Evolutionary conservation across 495 filamentous ascomycete genomes (phyloP), one percentile per base, ranked within the genome.

Genomic region (Corynascus novoguineensis): DNA sequence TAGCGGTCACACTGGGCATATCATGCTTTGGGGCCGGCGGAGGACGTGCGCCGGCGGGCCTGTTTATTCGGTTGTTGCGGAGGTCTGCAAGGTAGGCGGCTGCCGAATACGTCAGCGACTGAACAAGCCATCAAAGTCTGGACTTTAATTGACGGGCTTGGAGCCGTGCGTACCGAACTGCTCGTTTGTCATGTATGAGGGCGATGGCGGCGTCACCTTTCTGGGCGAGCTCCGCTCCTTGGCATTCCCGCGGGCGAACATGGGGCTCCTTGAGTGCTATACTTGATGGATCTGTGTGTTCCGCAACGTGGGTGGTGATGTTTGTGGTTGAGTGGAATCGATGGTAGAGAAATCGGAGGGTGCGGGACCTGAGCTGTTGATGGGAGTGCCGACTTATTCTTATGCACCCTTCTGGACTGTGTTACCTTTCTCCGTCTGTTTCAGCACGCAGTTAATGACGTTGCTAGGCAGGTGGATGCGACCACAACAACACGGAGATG

Each of bases 21-120:
- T 74, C 67, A 15, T 64, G 71, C 21, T 57, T 60, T 15, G 69
- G 60, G 35, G 73, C 69, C 5, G 89, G 90, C 42, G 81, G 76
- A n/a, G 91, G 92, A 58, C 91, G 78, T 54, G 90, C 88, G 48
- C 91, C 90, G 50, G 79, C 82, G 24, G 91, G 88, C 54, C 92
- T 81, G 40, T 82, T 79, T 55, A 90, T 79, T 46, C 86, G 85
- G 70, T 87, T 95, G 55, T 81, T 83, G 57, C 92, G 86, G 28
- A 97, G 82, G 57, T 87, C 85, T 60, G 85, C 81, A 32, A 97
- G 77, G 65, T 95, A 96, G 29, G 79, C 77, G 60, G 87, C 90
- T 86, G 70, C 32, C 58, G 64, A 44, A 67, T 12, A 41, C 41
- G 63, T 75, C 67, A 64, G 72, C 52, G 60, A 35, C 25, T 9